Conservation (phyloP, 495 filamentous ascomycete species). For the Hyphodiscus hymeniophilus region DNA sequence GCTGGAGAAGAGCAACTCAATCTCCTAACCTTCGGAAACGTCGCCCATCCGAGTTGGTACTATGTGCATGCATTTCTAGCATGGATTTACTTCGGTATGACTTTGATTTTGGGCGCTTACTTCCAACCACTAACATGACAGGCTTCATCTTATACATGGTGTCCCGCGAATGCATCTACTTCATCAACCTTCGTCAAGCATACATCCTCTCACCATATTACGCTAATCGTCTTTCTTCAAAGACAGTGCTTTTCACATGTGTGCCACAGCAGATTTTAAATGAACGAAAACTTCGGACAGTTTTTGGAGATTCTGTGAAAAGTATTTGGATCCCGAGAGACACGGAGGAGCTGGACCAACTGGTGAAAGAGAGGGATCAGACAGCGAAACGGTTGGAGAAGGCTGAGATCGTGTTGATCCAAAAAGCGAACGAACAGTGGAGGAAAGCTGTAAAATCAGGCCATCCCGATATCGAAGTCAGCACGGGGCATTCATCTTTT, state of each 20-base stretch:
- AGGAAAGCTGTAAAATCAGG: conserved; percentile 59
- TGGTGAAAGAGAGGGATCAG: conserved; percentile 78
- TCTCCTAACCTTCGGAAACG: conserved; percentile 68
- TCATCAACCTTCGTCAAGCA: conserved; percentile 91
- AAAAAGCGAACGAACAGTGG: conserved; percentile 67
- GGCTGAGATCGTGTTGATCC: conserved; percentile 81
- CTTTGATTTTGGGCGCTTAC: neutral
- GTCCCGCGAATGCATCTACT: conserved; percentile 85
- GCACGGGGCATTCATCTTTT: conserved; percentile 20
- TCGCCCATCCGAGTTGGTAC: conserved; percentile 48
- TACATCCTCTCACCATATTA: conserved; percentile 85
- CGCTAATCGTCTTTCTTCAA: conserved; percentile 80
- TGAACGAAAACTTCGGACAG: conserved; percentile 62
- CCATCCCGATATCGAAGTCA: conserved; percentile 46
- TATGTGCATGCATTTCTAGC: conserved; percentile 72
- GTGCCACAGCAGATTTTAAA: conserved; percentile 70
- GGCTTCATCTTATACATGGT: conserved; percentile 84
- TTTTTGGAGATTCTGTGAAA: conserved; percentile 76
- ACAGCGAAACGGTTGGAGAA: conserved; percentile 80
- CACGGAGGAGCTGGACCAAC: conserved; percentile 70
- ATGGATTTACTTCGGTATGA: conserved; percentile 66
- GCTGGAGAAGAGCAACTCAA: conserved; percentile 59
- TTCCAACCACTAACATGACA: conserved; percentile 18
- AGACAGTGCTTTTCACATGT: conserved; percentile 85
- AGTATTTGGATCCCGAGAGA: conserved; percentile 84